A percentile compares a stretch with the other conserved stretches of the same genome.
These are phyloP conservation scores for Huiozyma sinensis DNA, from an alignment of 805 yeast genomes.

Conservation along the genomic window DNA sequence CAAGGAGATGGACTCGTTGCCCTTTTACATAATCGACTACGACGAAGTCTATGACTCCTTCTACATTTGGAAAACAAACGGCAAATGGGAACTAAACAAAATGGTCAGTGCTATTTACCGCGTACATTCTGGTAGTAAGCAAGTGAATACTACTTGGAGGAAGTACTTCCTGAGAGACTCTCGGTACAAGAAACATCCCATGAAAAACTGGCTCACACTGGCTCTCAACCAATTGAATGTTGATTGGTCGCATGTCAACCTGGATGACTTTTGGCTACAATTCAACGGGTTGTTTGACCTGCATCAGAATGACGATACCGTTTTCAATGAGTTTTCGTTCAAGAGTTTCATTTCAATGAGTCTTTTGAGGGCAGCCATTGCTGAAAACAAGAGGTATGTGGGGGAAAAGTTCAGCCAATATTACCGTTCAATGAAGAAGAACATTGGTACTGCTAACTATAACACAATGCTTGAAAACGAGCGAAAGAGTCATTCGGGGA, in stretches of 20 bases:
- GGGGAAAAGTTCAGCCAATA: constrained; percentile 7
- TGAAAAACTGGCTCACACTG: constrained; percentile 3
- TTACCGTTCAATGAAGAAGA: constrained; percentile 6
- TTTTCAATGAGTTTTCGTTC: constrained; percentile 7
- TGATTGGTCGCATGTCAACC: constrained; percentile 13
- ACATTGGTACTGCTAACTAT: neutral
- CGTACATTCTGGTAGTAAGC: constrained; percentile 2
- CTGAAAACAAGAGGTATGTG: constrained; percentile 11
- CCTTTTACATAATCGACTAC: constrained; percentile 21
- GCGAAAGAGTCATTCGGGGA: neutral
- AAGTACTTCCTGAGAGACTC: constrained; percentile 4
- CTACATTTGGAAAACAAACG: constrained; percentile 22
- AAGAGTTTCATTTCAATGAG: constrained; percentile 20
- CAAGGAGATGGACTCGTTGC: constrained; percentile 7
- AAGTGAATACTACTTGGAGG: constrained; percentile 2
- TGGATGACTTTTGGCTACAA: constrained; percentile 13
- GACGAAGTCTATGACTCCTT: constrained; percentile 13
- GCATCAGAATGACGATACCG: neutral
- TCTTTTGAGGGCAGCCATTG: constrained; percentile 14
- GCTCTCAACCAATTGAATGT: constrained; percentile 13
- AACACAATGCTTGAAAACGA: neutral
- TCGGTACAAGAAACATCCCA: constrained; percentile 6
- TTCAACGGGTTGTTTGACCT: constrained; percentile 5
- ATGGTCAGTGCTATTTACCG: constrained; percentile 12
- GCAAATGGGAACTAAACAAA: constrained; percentile 18